Base-by-base conservation (phyloP, 768 basidiomycete species). In the Astraeus odoratus region DNA sequence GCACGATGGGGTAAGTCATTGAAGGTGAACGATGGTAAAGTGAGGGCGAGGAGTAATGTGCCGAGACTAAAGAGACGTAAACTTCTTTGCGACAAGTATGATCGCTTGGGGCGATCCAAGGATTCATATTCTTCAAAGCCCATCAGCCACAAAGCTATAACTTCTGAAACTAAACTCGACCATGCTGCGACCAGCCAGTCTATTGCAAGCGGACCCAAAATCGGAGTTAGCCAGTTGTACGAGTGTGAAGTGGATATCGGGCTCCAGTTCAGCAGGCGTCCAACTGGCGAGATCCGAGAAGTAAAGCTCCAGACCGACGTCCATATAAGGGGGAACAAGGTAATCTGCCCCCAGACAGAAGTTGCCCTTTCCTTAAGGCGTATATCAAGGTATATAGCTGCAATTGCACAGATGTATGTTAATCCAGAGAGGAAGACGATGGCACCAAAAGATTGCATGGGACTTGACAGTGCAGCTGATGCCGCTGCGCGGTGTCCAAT, bases 171-270 rank as follows among this genome's bases (percentile, higher is more conserved):
- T 8, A 88, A 71, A 8, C 79, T 77, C 4, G 85, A 84, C 82
- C 83, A 91, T 7, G 77, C 80, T n/a, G 76, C 87, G 6, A 76
- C 71, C 22, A 83, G 59, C 83, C 86, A 91, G 58, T 91, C 85
- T 47, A 78, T 72, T 7, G 75, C 77, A 25, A 69, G 61, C 25
- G 80, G 71, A 4, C 89, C 88, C 19, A 76, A 50, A 35, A 71
- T 58, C 0, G 74, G 76, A 2, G 75, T 53, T n/a, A 80, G 60
- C 86, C 87, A 92, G 3, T 56, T 56, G 55, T 90, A 91, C 0
- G 73, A 64, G 7, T 72, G 70, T 26, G 72, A 58, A 4, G 74
- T 73, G 6, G 70, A 59, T 12, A 76, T 67, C 8, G 85, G 80
- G 25, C 73, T 81, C 87, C 87, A 91, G 13, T 80, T 75, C 8